Base-by-base conservation (phyloP, 176 grass and related monocot species). In the Musa schizocarpa region DNA sequence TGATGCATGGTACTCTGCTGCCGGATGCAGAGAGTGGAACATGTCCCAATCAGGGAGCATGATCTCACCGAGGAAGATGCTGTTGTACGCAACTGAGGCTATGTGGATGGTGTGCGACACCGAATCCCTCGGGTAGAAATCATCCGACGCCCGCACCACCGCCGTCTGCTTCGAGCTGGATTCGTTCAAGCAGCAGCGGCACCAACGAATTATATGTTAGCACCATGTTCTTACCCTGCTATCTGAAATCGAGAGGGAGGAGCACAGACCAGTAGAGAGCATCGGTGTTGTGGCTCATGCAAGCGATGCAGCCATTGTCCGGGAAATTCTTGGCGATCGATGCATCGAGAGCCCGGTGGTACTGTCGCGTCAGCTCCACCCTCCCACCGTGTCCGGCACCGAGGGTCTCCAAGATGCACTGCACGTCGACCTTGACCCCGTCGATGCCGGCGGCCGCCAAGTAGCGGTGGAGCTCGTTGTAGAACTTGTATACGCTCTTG, bases 41-140 rank as follows among this genome's bases (percentile, higher is more conserved):
- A 98, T 93, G 65, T 98, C 95, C 90, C 95, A 98, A 68, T 93
- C 95, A 27, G 95, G 95, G 29, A 98, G 84, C 95, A 98, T 98
- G 84, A 98, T 87, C 86, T 93, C 95, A 16, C 95, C 95, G 2
- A 98, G 86, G 68, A 98, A 98, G 65, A 98, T 80, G 67, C 90
- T 93, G 82, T 98, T 98, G 83, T 93, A 98, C 5, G 90, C 83
- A 62, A 98, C 95, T 16, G 95, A 85, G 5, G 90, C 90, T 48
- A 98, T 89, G 68, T 98, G 95, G 57, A 98, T 98, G 12, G 95
- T 98, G 80, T 98, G 95, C 27, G 95, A 98, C 21, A 89, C 80
- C 0, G 95, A 82, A 25, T 98, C 88, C 27, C 88, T 78, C 17
- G 95, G 95, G 54, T 81, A 98, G 82, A 98, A 98, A 80, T 98